Evolutionary conservation across 2,329 filamentous ascomycete genomes (phyloP), one percentile per base, ranked within the genome.

Genomic region (Talaromyces pinophilus): DNA sequence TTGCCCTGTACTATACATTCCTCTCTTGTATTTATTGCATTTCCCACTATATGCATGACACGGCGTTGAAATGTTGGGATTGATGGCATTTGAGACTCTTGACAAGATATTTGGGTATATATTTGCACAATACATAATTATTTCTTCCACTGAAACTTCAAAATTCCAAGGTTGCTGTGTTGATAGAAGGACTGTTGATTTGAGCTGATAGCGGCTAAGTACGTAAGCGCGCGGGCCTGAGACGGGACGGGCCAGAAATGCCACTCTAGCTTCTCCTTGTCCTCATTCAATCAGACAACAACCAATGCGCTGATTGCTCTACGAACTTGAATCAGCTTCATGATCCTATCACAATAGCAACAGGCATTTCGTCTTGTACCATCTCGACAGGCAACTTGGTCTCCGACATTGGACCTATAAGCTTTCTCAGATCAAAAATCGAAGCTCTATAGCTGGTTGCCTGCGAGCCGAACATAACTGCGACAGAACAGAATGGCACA

Each of bases 191-290:
- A 42, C n/a, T 46, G 42, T 46, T 46, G 42, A 46, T 46, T 25
- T 25, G 22, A 46, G n/a, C 22, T 46, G 17, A 46, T 35, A 44
- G 61, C 61, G 61, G 46, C 22, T 63, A 63, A 50, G 28, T 46
- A 33, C 59, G 61, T 63, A 63, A 63, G 61, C 61, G 61, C 48
- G 61, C 35, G 61, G 61, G 33, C 55, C 28, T n/a, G 10, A 28
- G 28, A 61, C 22, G 22, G 61, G 22, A 44, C 19, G 33, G 61
- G 46, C 61, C 38, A 63, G 61, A 63, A 55, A 63, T 77, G 75
- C 76, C 77, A 78, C 77, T 77, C 74, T 78, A 78, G 75, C 77
- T 75, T 78, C 73, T 77, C 75, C 69, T 68, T 67, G 69, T 35
- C 57, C 25, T 25, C 22, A 7, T 42, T 55, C 22, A 64, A 44